Evolutionary conservation across 768 basidiomycete genomes (phyloP).

Genomic region (Tricholoma saponaceum): DNA sequence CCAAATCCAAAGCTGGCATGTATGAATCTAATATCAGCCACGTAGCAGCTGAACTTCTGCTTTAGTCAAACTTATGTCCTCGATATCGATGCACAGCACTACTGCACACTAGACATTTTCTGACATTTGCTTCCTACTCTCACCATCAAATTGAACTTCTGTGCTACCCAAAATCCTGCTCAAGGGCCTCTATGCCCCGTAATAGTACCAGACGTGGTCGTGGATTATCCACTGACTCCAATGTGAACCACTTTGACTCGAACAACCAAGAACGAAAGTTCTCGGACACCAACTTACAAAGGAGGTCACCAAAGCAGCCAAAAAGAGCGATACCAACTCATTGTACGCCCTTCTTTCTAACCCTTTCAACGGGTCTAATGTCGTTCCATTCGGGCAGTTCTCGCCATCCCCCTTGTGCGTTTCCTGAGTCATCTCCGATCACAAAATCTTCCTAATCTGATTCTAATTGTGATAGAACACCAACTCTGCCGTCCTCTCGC

Average conservation of each 20-base stretch:
- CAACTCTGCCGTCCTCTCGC: conserved; percentile 32
- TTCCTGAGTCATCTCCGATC: neutral
- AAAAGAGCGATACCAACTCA: neutral
- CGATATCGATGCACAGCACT: no score
- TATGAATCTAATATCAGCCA: no score
- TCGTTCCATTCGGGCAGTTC: conserved; percentile 15
- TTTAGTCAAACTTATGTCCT: no score
- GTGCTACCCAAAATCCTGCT: no score
- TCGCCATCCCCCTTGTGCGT: conserved; percentile 30
- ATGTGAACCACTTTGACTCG: neutral
- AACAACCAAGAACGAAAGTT: neutral
- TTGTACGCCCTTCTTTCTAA: neutral
- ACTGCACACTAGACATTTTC: no score
- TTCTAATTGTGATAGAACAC: conserved; percentile 30
- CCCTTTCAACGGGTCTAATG: neutral
- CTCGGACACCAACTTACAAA: neutral
- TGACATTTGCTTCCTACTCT: no score
- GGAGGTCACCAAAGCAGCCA: neutral
- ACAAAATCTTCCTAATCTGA: neutral
- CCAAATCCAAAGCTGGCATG: no score
- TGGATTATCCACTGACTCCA: neutral
- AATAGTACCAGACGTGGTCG: neutral
- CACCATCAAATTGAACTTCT: neutral
- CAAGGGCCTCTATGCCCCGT: neutral
- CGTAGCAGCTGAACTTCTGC: no score